Evolutionary conservation across 495 filamentous ascomycete species (phyloP), one percentile per base, ranked within the genome.

Genomic region (Hyaloscypha variabilis): DNA sequence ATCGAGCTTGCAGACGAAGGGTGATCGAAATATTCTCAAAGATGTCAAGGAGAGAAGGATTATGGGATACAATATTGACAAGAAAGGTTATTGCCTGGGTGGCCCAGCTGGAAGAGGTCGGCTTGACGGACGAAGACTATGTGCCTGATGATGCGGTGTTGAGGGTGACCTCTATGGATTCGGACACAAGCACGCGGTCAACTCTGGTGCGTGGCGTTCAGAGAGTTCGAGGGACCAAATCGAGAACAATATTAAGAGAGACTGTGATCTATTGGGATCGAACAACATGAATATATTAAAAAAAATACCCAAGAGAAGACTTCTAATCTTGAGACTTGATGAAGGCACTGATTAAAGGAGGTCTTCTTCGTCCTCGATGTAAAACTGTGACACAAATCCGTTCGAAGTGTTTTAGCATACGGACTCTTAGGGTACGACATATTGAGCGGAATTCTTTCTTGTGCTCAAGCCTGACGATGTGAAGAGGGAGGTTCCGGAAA

Each of bases 11-110:
- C 26, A 25, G 51, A 54, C 51, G 51, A 25, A 29, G 26, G 51
- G n/a, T 54, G 1, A 54, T 54, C 19, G 51, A 54, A 6, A 25
- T 54, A 23, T 54, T 54, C 21, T 54, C 51, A 17, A 54, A 54
- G 11, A 11, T 13, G 6, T 21, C 8, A 29, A 54, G 51, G 26
- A 25, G 51, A 19, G 51, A 54, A 54, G 51, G 51, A 29, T 54
- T 54, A 54, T 54, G 51, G 51, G 51, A 54, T 11, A 25, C 51
- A 25, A 11, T 54, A 3, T 21, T 23, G 21, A 24, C 51, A 29
- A 23, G 51, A 29, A 54, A 54, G 19, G 26, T 25, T 19, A 54
- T 25, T 10, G 23, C 10, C 23, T 54, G 21, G 51, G 26, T 54
- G 3, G 8, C 51, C 19, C 8, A 54, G 23, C 23, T 24, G 3